Conservation (phyloP, 495 filamentous ascomycete genomes). For the Penicillium verhagenii region DNA sequence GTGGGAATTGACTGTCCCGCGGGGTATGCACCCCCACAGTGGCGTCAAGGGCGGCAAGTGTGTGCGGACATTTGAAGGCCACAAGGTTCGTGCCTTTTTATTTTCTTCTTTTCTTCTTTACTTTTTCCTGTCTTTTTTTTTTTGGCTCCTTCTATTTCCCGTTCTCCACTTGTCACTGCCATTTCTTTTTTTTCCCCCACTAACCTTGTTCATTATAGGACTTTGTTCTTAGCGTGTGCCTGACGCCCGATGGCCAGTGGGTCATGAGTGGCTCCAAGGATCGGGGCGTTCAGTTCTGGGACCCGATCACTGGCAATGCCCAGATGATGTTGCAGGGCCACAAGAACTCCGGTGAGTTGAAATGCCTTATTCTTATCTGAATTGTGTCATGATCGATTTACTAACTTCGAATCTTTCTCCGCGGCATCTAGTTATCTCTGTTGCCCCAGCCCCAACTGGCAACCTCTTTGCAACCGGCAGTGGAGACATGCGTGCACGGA, state of each 20-base stretch:
- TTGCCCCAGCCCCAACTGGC: slow-evolving; percentile 78
- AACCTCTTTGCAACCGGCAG: slow-evolving; percentile 83
- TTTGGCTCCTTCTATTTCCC: not conserved
- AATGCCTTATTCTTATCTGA: not conserved
- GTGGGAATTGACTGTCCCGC: slow-evolving; percentile 78
- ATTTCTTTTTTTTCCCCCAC: not conserved
- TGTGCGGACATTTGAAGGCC: slow-evolving; percentile 85
- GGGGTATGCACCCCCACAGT: slow-evolving; percentile 58
- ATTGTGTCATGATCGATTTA: slow-evolving; percentile 2
- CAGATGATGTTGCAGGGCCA: slow-evolving; percentile 93
- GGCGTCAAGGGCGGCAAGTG: slow-evolving; percentile 75
- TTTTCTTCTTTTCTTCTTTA: slow-evolving; percentile 2
- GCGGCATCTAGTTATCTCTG: slow-evolving; percentile 67
- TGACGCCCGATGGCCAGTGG: slow-evolving; percentile 86
- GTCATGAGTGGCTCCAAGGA: slow-evolving; percentile 92
- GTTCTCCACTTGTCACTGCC: not conserved
- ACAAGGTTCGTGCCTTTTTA: slow-evolving; percentile 64
- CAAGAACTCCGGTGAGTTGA: slow-evolving; percentile 72
- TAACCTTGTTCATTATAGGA: slow-evolving; percentile 53
- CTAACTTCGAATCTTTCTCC: slow-evolving; percentile 5
- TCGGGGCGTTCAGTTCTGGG: slow-evolving; percentile 90
- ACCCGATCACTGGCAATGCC: slow-evolving; percentile 79
- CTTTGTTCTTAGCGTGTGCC: slow-evolving; percentile 84
- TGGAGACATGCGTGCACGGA: slow-evolving; percentile 86
- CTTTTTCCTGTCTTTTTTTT: not conserved